Evolutionary conservation across 805 yeast genomes (phyloP), one percentile per base, ranked within the genome.

Genomic region (Pichia phayaonensis): DNA sequence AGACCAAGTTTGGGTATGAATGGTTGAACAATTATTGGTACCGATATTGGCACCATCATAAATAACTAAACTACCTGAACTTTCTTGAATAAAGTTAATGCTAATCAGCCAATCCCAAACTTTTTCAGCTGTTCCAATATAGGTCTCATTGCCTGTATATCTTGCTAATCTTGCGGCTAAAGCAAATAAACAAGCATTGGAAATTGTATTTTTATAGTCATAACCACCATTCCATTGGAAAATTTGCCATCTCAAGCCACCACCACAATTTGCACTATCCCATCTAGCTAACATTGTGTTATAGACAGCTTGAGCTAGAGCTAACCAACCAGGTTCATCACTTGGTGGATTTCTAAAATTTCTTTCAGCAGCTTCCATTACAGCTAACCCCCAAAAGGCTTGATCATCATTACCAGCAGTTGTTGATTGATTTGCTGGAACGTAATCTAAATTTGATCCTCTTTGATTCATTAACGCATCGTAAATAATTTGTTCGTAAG

Each of bases 371-470:
- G 96, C 96, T 18, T 77, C 80, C 86, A 88, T 82, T 2, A 74
- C 94, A 2, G 94, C 84, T 44, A 89, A 72, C 1, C 95, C 96
- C 96, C 96, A 88, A 63, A 89, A 85, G 0, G 87, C 95, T 69
- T 88, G 96, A 73, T 88, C 96, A 73, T 88, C 96, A 63, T 88
- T 88, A 67, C 96, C 96, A 67, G 88, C 95, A 2, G 94, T 82
- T 10, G 84, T 75, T 12, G 89, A 76, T 65, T 88, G 95, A 69
- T 87, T 88, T 42, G 81, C 67, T 2, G 96, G 96, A 59, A 87
- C 75, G 66, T 83, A 89, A 66, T 86, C 83, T 63, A 75, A 65
- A 61, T 77, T 73, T 12, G 73, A 68, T 55, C 88, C 88, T 22
- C 74, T 79, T 67, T 88, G 96, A 60, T 75, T 77, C 50, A 75